phyloP scores from a whole-genome alignment of 225 moss, liverwort and hornwort genomes.

The Lunularia cruciata region DNA sequence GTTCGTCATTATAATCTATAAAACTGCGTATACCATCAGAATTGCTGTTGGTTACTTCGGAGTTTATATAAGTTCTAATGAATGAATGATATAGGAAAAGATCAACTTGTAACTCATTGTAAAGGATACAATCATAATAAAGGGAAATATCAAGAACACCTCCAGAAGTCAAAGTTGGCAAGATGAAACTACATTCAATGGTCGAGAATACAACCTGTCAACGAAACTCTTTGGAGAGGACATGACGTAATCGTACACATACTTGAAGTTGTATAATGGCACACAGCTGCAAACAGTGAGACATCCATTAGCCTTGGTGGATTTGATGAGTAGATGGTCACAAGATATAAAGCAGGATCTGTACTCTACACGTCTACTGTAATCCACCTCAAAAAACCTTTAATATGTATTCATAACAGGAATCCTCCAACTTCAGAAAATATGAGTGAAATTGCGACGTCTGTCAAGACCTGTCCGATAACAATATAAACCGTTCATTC shows the following conservation, averaged over 20 bases:
- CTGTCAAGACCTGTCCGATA: conserved; percentile 70
- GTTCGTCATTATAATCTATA: conserved; percentile 59
- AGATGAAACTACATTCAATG: too few relatives aligned
- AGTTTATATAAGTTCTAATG: neutral
- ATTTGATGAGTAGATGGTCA: neutral
- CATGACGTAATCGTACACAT: conserved; percentile 79
- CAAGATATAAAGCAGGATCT: neutral
- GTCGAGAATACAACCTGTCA: conserved; percentile 61
- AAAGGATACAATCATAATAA: too few relatives aligned
- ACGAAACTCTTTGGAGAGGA: conserved; percentile 88
- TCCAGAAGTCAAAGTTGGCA: too few relatives aligned
- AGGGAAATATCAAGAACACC: too few relatives aligned
- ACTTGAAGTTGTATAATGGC: conserved; percentile 81
- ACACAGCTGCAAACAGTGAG: conserved; percentile 71
- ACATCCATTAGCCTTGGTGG: neutral
- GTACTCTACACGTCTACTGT: neutral
- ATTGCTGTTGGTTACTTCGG: neutral
- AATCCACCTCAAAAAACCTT: neutral
- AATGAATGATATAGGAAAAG: neutral
- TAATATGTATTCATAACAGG: too few relatives aligned
- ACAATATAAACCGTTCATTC: conserved; percentile 79
- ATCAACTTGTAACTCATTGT: too few relatives aligned
- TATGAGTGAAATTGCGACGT: neutral
- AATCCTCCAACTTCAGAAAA: neutral
- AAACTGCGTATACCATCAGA: conserved; percentile 52